These are phyloP conservation scores for Monilinia vaccinii-corymbosi DNA, from an alignment of 2,329 filamentous ascomycete genomes.

Conservation along the genomic window DNA sequence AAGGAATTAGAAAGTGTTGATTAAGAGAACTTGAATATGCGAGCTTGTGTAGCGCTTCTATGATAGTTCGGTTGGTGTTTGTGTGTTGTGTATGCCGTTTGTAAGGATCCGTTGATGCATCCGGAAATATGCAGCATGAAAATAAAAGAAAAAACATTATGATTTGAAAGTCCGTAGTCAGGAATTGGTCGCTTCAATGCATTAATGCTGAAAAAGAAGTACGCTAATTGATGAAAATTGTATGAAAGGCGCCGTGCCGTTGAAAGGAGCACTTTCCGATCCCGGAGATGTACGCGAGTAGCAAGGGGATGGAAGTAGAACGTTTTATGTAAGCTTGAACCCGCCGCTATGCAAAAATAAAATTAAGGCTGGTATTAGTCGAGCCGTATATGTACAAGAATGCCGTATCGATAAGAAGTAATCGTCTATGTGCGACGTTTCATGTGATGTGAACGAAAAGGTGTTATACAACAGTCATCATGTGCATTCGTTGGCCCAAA, in stretches of 20 bases:
- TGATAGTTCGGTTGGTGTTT: background rate
- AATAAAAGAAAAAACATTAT: conserved; percentile 9
- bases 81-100: background rate
- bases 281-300: conserved; percentile 3
- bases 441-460: background rate
- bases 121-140: background rate
- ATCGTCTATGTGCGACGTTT: background rate
- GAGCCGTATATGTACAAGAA: conserved; percentile 10
- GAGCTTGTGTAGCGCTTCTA: background rate
- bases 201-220: background rate
- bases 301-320: conserved; percentile 2
- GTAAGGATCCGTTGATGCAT: background rate
- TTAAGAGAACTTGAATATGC: background rate
- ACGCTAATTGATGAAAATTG: conserved; percentile 4
- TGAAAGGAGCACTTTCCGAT: background rate
- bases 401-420: background rate
- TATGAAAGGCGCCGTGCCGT: conserved; percentile 2
- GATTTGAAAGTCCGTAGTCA: background rate
- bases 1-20: background rate
- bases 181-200: conserved; percentile 1
- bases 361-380: conserved; percentile 3
- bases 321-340: conserved; percentile 3
- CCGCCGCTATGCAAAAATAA: conserved; percentile 11
- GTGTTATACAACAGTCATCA: conserved; percentile 50
- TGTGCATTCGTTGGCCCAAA: conserved; percentile 47